These are phyloP conservation scores for Hemerocallis citrina DNA, from an alignment of 106 monocot species.

Conservation along the genomic window DNA sequence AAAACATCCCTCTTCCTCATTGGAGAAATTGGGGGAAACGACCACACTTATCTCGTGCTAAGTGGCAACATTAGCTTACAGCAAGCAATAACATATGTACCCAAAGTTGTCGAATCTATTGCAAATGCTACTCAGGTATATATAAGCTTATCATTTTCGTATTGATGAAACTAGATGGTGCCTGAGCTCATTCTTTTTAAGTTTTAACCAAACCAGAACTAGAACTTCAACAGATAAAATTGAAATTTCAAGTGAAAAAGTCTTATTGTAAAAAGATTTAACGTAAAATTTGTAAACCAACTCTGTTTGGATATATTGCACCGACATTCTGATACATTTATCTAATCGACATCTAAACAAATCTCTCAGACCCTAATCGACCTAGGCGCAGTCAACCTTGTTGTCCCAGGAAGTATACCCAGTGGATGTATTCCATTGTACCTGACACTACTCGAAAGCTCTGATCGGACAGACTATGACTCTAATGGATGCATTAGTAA, in stretches of 20 bases:
- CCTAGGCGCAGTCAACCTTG: conserved; percentile 17
- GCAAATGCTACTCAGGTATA: conserved; percentile 15
- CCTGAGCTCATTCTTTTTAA: not conserved
- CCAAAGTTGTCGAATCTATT: conserved; percentile 25
- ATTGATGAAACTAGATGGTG: not conserved
- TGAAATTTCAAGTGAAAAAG: no score
- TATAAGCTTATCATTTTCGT: no score
- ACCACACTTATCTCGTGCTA: conserved; percentile 13
- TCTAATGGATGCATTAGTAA: conserved; percentile 30
- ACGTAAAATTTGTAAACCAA: not conserved
- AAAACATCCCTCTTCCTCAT: conserved; percentile 33
- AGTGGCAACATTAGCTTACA: conserved; percentile 8
- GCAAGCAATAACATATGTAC: conserved; percentile 11
- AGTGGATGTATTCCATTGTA: conserved; percentile 21
- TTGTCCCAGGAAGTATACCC: conserved; percentile 29
- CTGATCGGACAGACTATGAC: conserved; percentile 12
- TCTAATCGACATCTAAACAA: no score
- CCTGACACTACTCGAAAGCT: conserved; percentile 16
- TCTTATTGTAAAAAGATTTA: no score
- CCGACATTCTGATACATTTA: no score
- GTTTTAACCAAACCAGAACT: no score
- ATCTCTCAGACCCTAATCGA: conserved; percentile 24
- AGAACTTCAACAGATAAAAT: no score
- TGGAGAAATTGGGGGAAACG: conserved; percentile 43
- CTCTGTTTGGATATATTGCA: not conserved